Base-by-base conservation (phyloP, 1,284 basidiomycete genomes). In the Neonothopanus nambi region DNA sequence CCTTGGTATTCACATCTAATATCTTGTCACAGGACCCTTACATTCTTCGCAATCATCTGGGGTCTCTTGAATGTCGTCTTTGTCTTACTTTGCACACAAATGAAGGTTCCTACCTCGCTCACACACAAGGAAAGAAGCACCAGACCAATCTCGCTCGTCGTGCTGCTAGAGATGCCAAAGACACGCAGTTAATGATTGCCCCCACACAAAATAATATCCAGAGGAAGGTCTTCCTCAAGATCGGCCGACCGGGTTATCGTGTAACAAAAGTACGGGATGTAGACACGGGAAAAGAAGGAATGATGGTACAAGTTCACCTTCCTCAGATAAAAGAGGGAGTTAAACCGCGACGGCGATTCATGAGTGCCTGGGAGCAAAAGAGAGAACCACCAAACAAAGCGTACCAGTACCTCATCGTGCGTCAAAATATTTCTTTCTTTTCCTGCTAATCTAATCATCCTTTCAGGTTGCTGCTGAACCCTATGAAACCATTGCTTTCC, bases 121-220 rank as follows among this genome's bases (percentile, higher is more conserved):
- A 99, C 64, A 99, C 97, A 0, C 97, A 99, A 76, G 97, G 97
- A 26, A 99, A 99, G 76, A 99, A 99, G 70, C 97, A 99, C 67
- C 97, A 99, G 70, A 98, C 96, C 1, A 99, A 99, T 68, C 85
- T 99, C 33, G 97, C 96, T 3, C 84, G 97, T 42, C 87, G 97
- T 62, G 97, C 97, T 0, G 96, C 96, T 11, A 84, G 89, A 53
- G 97, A 99, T 76, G 91, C 93, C 49, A 96, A 98, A 68, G 95
- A 98, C 65, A 85, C 87, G 0, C 87, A 92, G 67, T 73, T 96
- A 58, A 89, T 91, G 78, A 87, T 94, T 54, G 87, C 89, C 5
- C 89, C 91, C 17, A 75, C 88, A 3, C 85, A 87, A 67, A 82
- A 76, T 63, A 85, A 75, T 56, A 81, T 95, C 18, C 91, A 90